These are phyloP conservation scores for Cryphonectria japonica DNA, from an alignment of 2,329 filamentous ascomycete genomes.

Conservation along the genomic window DNA sequence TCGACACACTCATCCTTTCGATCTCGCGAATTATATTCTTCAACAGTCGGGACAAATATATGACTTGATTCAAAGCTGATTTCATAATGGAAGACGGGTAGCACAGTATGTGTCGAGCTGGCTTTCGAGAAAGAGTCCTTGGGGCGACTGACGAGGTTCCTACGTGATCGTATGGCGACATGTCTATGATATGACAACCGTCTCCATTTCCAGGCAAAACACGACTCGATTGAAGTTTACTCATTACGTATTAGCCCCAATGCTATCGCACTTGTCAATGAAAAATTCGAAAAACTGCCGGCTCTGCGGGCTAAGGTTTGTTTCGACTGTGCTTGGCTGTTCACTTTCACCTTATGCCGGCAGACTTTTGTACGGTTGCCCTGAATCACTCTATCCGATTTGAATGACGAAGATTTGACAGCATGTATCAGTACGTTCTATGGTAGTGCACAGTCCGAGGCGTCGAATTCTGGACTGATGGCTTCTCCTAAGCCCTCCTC, in stretches of 20 bases:
- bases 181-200: slow-evolving; percentile 5
- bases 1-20: slow-evolving; percentile 7
- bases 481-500: no score
- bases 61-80: background rate
- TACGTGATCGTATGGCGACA: background rate
- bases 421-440: background rate
- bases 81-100: background rate
- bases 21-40: background rate
- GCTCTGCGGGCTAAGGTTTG: background rate
- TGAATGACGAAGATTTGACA: background rate
- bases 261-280: background rate
- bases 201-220: background rate
- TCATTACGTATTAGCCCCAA: background rate
- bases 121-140: background rate
- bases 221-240: background rate
- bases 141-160: background rate
- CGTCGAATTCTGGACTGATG: no score
- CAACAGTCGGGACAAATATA: background rate
- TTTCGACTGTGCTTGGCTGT: background rate
- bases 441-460: background rate
- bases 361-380: background rate
- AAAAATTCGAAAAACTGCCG: background rate
- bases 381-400: background rate
- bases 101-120: background rate
- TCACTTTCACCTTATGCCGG: background rate